A percentile compares a stretch with the other conserved stretches of the same genome.
These are phyloP conservation scores for Vickermania ingenoplastis DNA, from an alignment of 208 protist species.

Conservation along the genomic window DNA sequence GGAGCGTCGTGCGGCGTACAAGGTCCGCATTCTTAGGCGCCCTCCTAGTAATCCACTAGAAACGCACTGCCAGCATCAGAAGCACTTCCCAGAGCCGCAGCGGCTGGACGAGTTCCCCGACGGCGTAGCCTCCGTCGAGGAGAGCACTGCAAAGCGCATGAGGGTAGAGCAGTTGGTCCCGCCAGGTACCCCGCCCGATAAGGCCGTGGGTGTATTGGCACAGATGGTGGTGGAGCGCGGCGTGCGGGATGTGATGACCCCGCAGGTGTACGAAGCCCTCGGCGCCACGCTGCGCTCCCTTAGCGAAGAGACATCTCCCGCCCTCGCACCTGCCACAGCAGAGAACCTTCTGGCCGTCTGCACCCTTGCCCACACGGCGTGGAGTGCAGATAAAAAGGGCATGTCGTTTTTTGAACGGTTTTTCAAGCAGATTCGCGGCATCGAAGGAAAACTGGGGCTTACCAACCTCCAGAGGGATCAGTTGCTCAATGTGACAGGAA, in stretches of 20 bases:
- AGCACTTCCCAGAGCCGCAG: constrained; percentile 47
- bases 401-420: constrained; percentile 52
- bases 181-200: constrained; percentile 24
- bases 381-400: constrained; percentile 44
- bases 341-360: constrained; percentile 61
- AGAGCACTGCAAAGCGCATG: constrained; percentile 16
- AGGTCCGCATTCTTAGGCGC: constrained; percentile 55
- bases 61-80: constrained; percentile 43
- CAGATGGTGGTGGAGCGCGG: constrained; percentile 82
- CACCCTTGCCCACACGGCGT: constrained; percentile 71
- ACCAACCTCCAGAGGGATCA: constrained; percentile 34
- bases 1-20: constrained; percentile 71
- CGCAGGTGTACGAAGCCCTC: constrained; percentile 56
- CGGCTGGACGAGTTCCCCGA: constrained; percentile 1
- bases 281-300: constrained; percentile 35
- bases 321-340: constrained; percentile 41
- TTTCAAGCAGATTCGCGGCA: constrained; percentile 55
- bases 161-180: constrained; percentile 48
- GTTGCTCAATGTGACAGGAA: constrained; percentile 16
- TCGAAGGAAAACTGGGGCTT: constrained; percentile 46
- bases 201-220: constrained; percentile 50
- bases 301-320: constrained; percentile 4
- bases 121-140: constrained; percentile 13
- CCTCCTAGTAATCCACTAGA: constrained; percentile 42
- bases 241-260: constrained; percentile 39